Evolutionary conservation across 495 filamentous ascomycete species (phyloP).

Genomic region (Neurospora sp.): DNA sequence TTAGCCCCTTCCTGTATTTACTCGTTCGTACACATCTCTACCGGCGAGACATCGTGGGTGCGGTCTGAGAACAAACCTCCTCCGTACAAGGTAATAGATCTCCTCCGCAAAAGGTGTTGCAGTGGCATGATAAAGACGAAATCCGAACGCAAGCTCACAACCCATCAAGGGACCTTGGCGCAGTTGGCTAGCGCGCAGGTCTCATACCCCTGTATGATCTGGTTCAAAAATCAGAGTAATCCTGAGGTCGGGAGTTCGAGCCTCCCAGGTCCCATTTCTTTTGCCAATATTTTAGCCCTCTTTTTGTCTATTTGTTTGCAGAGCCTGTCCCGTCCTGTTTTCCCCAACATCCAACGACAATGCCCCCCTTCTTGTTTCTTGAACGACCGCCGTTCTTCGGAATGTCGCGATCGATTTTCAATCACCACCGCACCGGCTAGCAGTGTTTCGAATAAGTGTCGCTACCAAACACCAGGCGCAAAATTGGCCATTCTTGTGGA

Average conservation of each 20-base stretch:
- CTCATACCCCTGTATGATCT: constrained; percentile 12
- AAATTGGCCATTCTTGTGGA: neutral
- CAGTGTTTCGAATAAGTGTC: neutral
- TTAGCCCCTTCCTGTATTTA: too few relatives aligned
- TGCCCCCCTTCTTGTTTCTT: neutral
- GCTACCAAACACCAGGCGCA: neutral
- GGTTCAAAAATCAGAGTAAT: constrained; percentile 10
- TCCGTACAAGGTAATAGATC: too few relatives aligned
- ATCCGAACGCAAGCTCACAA: neutral
- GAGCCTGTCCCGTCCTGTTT: neutral
- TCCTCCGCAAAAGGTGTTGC: too few relatives aligned
- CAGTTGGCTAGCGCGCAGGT: constrained; percentile 14
- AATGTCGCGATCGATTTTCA: too few relatives aligned
- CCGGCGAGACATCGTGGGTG: too few relatives aligned
- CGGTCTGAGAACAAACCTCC: neutral
- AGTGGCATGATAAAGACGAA: neutral
- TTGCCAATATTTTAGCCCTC: neutral
- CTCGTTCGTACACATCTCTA: too few relatives aligned
- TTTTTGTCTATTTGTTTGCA: neutral
- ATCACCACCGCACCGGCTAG: too few relatives aligned
- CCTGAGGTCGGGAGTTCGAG: constrained; percentile 16
- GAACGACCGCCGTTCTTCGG: too few relatives aligned
- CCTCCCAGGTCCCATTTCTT: constrained; percentile 11
- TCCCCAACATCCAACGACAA: neutral
- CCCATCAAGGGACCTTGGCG: constrained; percentile 3